Conservation (phyloP, 2,329 filamentous ascomycete species). For the Claviceps monticola region DNA sequence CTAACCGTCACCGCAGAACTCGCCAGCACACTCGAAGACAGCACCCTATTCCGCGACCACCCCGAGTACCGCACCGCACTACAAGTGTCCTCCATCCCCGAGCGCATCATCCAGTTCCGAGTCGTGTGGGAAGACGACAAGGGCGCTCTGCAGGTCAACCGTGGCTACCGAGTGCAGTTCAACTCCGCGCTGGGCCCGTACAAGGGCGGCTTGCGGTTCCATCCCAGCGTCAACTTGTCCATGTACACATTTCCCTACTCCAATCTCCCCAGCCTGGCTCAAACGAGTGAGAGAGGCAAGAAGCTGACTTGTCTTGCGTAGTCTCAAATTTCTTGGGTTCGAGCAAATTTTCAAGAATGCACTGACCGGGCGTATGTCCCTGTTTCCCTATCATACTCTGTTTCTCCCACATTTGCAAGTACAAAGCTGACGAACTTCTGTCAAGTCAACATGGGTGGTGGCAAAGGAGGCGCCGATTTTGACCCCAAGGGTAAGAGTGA, state of each 20-base stretch:
- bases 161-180: conserved; percentile 93
- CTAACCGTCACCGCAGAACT: conserved; percentile 49
- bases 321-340: conserved; percentile 93
- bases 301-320: conserved; percentile 15
- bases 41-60: conserved; percentile 81
- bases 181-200: conserved; percentile 95
- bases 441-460: conserved; percentile 69
- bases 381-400: neutral
- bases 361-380: conserved; percentile 68
- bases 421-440: neutral
- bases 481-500: conserved; percentile 98
- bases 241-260: conserved; percentile 26
- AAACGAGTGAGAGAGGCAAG: neutral
- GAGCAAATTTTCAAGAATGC: conserved; percentile 99
- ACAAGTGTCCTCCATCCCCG: conserved; percentile 74
- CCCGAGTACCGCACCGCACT: conserved; percentile 91
- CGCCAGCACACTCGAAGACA: conserved; percentile 85
- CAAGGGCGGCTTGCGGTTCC: conserved; percentile 93
- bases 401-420: neutral
- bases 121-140: conserved; percentile 95
- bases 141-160: conserved; percentile 79
- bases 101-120: conserved; percentile 94
- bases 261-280: neutral
- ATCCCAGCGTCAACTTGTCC: conserved; percentile 71
- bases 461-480: conserved; percentile 95